Percentiles rank a stretch among this genome's conserved stretches.
These are phyloP conservation scores for Geosmithia morbida DNA, from an alignment of 2,329 filamentous ascomycete genomes.

Conservation along the genomic window DNA sequence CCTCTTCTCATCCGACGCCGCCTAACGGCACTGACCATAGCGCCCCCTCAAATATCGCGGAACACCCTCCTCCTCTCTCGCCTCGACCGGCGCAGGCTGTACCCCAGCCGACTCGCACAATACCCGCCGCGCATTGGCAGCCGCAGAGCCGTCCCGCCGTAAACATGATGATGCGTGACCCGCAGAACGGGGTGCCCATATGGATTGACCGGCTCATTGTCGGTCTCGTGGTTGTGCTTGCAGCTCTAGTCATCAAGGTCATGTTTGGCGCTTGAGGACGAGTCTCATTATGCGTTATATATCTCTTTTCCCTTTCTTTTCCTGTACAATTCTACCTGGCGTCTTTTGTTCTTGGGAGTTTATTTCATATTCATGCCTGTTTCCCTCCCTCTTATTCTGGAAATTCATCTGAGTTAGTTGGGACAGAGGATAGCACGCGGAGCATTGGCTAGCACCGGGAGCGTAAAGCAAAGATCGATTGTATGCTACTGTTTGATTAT, in stretches of 20 bases:
- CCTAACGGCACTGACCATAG: slow-evolving; percentile 2
- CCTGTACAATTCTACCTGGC: background rate
- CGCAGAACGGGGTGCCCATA: slow-evolving; percentile 36
- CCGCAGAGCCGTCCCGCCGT: background rate
- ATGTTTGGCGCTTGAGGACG: slow-evolving; percentile 16
- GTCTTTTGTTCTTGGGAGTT: background rate
- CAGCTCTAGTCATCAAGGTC: slow-evolving; percentile 53
- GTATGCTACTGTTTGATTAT: background rate
- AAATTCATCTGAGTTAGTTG: background rate
- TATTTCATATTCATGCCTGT: background rate
- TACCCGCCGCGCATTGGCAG: background rate
- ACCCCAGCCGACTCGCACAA: background rate
- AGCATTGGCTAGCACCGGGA: background rate
- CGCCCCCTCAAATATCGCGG: slow-evolving; percentile 3
- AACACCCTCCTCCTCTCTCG: slow-evolving; percentile 1
- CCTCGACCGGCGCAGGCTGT: background rate
- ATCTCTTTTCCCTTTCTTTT: background rate
- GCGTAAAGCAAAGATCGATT: background rate
- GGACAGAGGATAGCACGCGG: background rate
- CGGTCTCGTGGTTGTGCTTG: slow-evolving; percentile 52
- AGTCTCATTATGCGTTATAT: background rate
- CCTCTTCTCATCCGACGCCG: background rate
- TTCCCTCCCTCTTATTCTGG: background rate
- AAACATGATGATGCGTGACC: background rate
- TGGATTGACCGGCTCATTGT: slow-evolving; percentile 78